phyloP scores from a whole-genome alignment of 768 basidiomycete species.

The Phylloporus sp. region DNA sequence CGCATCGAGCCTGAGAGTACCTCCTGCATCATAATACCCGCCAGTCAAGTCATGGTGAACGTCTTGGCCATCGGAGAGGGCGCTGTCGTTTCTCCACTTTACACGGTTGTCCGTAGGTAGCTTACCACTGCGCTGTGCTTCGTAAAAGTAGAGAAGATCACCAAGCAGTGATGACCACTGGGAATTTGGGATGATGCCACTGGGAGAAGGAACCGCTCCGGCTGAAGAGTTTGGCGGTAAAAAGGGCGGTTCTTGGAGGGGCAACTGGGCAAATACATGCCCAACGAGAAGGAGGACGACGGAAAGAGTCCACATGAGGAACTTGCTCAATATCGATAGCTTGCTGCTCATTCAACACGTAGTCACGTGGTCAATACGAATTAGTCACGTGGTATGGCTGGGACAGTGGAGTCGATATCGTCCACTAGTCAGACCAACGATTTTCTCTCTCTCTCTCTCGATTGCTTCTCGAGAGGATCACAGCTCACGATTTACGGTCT shows the following conservation, averaged over 20 bases:
- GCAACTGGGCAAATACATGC: conserved; percentile 47
- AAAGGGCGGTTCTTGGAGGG: conserved; percentile 61
- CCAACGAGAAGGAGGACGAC: conserved; percentile 17
- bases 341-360: conserved; percentile 17
- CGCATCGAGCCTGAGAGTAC: conserved; percentile 34
- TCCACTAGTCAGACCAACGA: no score
- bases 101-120: conserved; percentile 69
- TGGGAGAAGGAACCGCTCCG: conserved; percentile 46
- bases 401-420: no score
- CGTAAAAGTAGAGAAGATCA: conserved; percentile 82
- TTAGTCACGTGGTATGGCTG: conserved; percentile 14
- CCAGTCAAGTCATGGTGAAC: conserved; percentile 71
- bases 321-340: no score
- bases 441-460: no score
- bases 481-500: no score
- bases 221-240: conserved; percentile 54
- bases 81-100: conserved; percentile 82
- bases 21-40: conserved; percentile 93
- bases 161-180: conserved; percentile 85
- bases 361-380: conserved; percentile 18
- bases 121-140: conserved; percentile 81
- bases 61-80: conserved; percentile 70
- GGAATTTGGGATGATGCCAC: conserved; percentile 48
- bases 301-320: conserved; percentile 20
- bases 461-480: no score